These are phyloP conservation scores for Globisporangium radiosum DNA, from an alignment of 352 stramenopile species.

Conservation along the genomic window DNA sequence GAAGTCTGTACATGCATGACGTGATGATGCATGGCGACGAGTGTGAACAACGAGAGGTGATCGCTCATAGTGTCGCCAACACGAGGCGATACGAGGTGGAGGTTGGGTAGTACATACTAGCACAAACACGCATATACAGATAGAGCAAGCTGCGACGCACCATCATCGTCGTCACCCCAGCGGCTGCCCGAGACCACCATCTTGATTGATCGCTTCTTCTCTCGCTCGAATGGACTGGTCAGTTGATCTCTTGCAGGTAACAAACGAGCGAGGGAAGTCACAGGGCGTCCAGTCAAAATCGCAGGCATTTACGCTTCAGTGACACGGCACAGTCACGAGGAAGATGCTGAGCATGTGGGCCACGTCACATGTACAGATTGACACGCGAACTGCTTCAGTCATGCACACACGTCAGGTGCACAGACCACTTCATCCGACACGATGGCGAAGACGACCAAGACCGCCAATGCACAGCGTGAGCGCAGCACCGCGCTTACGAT, in stretches of 20 bases:
- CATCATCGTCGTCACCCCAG: constrained; percentile 73
- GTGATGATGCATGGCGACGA: too few species aligned
- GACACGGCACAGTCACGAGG: too few species aligned
- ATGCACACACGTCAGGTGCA: too few species aligned
- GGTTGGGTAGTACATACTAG: neutral
- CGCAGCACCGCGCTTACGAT: constrained; percentile 7
- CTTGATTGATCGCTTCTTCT: constrained; percentile 12
- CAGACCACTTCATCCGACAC: too few species aligned
- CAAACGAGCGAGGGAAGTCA: neutral
- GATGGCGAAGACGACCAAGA: too few species aligned
- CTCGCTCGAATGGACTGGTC: neutral
- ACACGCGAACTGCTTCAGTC: too few species aligned
- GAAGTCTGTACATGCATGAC: constrained; percentile 28
- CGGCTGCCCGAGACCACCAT: constrained; percentile 74
- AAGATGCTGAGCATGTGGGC: too few species aligned
- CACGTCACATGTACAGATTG: too few species aligned
- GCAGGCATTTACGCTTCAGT: neutral
- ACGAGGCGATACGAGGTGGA: neutral
- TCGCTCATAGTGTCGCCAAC: too few species aligned
- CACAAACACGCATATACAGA: neutral
- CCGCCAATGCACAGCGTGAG: neutral
- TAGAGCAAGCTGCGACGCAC: constrained; percentile 17
- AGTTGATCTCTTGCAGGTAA: neutral
- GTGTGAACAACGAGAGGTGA: too few species aligned
- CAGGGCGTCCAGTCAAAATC: neutral